Base-by-base conservation (phyloP, 2,329 filamentous ascomycete genomes). In the Rhinocladiella mackenziei region DNA sequence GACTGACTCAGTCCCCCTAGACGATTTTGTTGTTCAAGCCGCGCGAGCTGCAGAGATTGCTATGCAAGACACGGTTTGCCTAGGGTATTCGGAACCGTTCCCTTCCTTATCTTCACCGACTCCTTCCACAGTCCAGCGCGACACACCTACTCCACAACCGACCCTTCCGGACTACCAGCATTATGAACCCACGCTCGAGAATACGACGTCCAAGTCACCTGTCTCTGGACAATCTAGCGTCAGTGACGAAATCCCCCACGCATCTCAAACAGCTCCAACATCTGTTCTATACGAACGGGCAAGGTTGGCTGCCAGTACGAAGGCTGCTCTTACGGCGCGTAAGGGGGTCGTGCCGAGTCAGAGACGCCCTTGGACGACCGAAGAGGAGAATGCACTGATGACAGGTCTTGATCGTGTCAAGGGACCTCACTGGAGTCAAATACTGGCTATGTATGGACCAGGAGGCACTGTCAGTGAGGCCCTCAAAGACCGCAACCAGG, bases 391-490 rank as follows among this genome's bases (percentile, higher is more conserved):
- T 63, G 88, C 89, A 0, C 73, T 95, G 13, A 91, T 95, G 83
- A 80, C 84, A 36, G 89, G 89, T 1, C 77, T 95, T 3, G 89
- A 94, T 59, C 80, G 84, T 62, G 89, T 95, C 34, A 89, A 89
- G 61, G 89, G 89, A 0, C 89, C 89, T 13, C 88, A 95, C 59
- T 95, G 89, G 89, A 91, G 86, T 56, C 88, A 94, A 61, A 95
- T 95, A 34, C 71, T 95, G 9, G 83, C 83, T 1, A 76, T 94
- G 30, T 94, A 91, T 61, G 89, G 89, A 0, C 76, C 80, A 0
- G 84, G 83, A 30, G 89, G 89, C 4, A 84, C 83, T 0, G 78
- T 91, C 17, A 89, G 81, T 34, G 84, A 91, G 56, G 84, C 91
- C 17, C 73, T 75, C 10, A 45, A 43, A 6, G 51, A 56, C 3